These are phyloP conservation scores for Phytophthora megakarya DNA, from an alignment of 352 stramenopile genomes.

Conservation along the genomic window DNA sequence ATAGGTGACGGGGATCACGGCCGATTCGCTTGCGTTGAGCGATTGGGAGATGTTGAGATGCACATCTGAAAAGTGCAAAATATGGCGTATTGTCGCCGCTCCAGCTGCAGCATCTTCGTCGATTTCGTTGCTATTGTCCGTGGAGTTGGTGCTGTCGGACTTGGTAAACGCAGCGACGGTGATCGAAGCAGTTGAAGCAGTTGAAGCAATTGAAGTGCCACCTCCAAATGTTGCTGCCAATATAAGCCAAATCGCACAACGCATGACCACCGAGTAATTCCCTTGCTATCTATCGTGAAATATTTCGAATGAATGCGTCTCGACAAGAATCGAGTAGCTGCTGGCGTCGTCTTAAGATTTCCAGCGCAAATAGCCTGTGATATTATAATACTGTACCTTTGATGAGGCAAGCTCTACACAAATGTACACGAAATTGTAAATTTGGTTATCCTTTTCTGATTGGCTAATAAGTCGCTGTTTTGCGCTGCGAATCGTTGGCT, in stretches of 20 bases:
- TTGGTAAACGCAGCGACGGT: conserved; percentile 1
- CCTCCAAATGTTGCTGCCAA: conserved; percentile 2
- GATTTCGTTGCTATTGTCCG: not conserved
- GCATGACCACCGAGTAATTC: conserved; percentile 9
- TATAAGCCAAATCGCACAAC: conserved; percentile 4
- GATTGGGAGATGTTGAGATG: conserved; percentile 73
- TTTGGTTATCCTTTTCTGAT: conserved; percentile 13
- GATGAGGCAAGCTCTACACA: conserved; percentile 10
- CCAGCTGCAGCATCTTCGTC: not conserved
- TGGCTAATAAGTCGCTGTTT: conserved; percentile 15
- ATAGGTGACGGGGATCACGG: conserved; percentile 45
- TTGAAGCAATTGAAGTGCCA: conserved; percentile 14
- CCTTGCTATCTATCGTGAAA: conserved; percentile 10
- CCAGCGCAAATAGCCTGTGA: conserved; percentile 5
- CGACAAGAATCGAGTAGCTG: conserved; percentile 9
- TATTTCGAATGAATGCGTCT: conserved; percentile 30
- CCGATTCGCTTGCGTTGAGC: conserved; percentile 45
- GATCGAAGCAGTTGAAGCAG: conserved; percentile 7
- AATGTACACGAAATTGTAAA: not conserved
- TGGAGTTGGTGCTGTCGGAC: conserved; percentile 1
- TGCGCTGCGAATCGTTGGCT: conserved; percentile 39
- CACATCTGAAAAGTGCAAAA: conserved; percentile 85
- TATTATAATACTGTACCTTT: conserved; percentile 2
- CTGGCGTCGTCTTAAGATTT: conserved; percentile 19
- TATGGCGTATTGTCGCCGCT: conserved; percentile 32